Percentiles rank a stretch among this genome's conserved stretches.
These are phyloP conservation scores for Prillingera fragicola DNA, from an alignment of 1,284 basidiomycete genomes.

Conservation along the genomic window DNA sequence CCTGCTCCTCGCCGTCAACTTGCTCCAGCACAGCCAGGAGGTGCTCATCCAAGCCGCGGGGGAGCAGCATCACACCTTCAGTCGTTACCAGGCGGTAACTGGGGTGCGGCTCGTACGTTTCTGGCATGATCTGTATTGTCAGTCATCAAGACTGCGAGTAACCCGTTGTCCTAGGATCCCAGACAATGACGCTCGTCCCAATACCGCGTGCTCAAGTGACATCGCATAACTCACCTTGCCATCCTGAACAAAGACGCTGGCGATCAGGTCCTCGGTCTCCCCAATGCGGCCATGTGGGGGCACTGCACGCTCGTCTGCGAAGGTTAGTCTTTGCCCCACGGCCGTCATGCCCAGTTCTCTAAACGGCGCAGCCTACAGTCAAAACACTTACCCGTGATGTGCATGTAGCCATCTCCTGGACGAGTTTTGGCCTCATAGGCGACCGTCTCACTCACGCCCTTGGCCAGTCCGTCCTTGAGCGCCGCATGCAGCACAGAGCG, in stretches of 20 bases:
- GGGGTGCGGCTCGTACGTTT: slow-evolving; percentile 42
- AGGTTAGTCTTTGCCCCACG: not conserved
- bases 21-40: slow-evolving; percentile 29
- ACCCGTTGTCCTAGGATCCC: not conserved
- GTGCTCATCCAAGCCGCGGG: slow-evolving; percentile 39
- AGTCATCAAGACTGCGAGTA: not conserved
- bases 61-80: slow-evolving; percentile 39
- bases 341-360: not conserved
- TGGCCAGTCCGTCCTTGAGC: slow-evolving; percentile 23
- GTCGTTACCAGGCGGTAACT: slow-evolving; percentile 43
- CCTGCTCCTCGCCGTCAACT: slow-evolving; percentile 28
- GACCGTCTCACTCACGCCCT: slow-evolving; percentile 23
- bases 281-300: slow-evolving; percentile 47
- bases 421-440: slow-evolving; percentile 39
- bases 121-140: slow-evolving; percentile 31
- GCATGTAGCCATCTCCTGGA: slow-evolving; percentile 45
- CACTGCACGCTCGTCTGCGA: slow-evolving; percentile 41
- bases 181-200: too few species aligned
- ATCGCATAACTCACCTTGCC: slow-evolving; percentile 41
- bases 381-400: slow-evolving; percentile 38
- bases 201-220: too few species aligned
- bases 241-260: slow-evolving; percentile 42
- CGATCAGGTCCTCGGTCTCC: slow-evolving; percentile 47
- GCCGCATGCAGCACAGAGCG: slow-evolving; percentile 25
- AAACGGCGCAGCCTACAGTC: not conserved